These are phyloP conservation scores for Echites panduratus DNA, from an alignment of 257 asterid species.

Conservation along the genomic window DNA sequence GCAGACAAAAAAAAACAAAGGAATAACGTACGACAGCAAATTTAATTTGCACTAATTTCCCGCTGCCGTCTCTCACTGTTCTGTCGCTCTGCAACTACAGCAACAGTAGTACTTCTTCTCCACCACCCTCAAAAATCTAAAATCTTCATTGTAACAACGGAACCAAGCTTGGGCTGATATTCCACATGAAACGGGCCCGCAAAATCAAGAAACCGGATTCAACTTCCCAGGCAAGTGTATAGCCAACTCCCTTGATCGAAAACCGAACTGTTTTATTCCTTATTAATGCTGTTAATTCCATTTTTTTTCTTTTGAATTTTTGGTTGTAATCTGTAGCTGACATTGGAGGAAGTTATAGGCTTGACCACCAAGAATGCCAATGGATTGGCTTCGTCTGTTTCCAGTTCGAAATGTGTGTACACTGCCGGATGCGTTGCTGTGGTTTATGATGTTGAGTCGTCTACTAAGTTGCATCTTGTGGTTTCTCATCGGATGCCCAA, in stretches of 20 bases:
- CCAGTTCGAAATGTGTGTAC: constrained; percentile 52
- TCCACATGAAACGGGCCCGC: constrained; percentile 41
- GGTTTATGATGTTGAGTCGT: constrained; percentile 42
- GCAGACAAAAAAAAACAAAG: too few relatives aligned
- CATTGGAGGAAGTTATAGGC: constrained; percentile 60
- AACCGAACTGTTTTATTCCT: background rate
- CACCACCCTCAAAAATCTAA: too few relatives aligned
- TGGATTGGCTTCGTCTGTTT: constrained; percentile 52
- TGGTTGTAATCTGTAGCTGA: constrained; percentile 32
- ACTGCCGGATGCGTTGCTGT: constrained; percentile 77
- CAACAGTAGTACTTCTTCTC: too few relatives aligned
- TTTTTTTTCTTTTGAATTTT: constrained; percentile 5
- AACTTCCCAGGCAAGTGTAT: constrained; percentile 29
- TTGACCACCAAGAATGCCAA: constrained; percentile 49
- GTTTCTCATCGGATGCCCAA: constrained; percentile 48
- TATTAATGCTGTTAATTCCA: background rate
- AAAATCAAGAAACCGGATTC: constrained; percentile 29
- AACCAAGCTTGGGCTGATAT: constrained; percentile 30
- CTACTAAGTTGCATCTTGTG: constrained; percentile 49
- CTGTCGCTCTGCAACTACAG: too few relatives aligned
- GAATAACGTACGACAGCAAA: too few relatives aligned
- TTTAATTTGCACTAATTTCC: too few relatives aligned
- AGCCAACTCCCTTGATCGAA: background rate
- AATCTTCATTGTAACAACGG: background rate
- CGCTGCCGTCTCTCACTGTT: too few relatives aligned